These are phyloP conservation scores for Aristolochia californica DNA, from an alignment of 164 flowering plant genomes.

Conservation along the genomic window DNA sequence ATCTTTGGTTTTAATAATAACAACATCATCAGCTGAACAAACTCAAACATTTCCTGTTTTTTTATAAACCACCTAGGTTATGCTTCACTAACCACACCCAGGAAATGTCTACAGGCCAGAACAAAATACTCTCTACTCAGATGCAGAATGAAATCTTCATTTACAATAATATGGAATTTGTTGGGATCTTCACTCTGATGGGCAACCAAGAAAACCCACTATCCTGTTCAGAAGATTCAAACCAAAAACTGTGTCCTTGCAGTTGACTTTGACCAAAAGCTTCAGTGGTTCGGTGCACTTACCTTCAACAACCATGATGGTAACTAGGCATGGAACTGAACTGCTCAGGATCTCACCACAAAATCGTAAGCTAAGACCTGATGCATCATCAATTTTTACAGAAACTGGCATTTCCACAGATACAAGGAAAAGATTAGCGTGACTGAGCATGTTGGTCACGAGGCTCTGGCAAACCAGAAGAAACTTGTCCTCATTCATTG, in stretches of 20 bases:
- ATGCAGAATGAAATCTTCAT: too few species aligned
- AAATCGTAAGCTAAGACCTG: slow-evolving; percentile 78
- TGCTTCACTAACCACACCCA: too few species aligned
- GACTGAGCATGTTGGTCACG: slow-evolving; percentile 67
- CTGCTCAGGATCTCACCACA: slow-evolving; percentile 76
- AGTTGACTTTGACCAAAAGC: slow-evolving; percentile 59
- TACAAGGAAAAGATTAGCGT: slow-evolving; percentile 62
- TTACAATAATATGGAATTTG: too few species aligned
- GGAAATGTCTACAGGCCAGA: too few species aligned
- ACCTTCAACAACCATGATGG: slow-evolving; percentile 52
- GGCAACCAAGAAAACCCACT: slow-evolving; percentile 35
- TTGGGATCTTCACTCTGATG: too few species aligned
- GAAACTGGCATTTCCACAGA: slow-evolving; percentile 76
- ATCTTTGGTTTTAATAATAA: too few species aligned
- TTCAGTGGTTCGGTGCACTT: slow-evolving; percentile 61
- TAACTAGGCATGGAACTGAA: slow-evolving; percentile 58
- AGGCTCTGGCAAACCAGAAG: slow-evolving; percentile 61
- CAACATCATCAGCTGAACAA: too few species aligned
- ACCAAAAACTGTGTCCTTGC: slow-evolving; percentile 91
- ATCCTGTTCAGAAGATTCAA: slow-evolving; percentile 77
- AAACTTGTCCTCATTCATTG: slow-evolving; percentile 42
- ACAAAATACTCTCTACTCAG: too few species aligned
- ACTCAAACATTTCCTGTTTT: too few species aligned
- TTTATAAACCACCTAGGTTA: too few species aligned
- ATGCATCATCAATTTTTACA: slow-evolving; percentile 51